Conservation (phyloP, 1,284 basidiomycete genomes). For the Takashimella tepidaria region DNA sequence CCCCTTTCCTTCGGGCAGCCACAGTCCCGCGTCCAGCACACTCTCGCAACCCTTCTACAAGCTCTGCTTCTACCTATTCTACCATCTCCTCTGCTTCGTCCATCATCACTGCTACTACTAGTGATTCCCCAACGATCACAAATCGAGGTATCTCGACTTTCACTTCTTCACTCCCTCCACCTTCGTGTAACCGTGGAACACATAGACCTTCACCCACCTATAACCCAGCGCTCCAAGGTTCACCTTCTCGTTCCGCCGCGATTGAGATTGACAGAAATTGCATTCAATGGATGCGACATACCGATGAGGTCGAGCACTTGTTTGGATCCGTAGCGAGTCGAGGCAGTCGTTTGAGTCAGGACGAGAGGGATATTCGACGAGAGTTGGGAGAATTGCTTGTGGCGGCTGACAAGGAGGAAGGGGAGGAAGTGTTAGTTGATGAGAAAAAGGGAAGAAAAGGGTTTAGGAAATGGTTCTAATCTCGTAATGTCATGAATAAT, state of each 20-base stretch:
- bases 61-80: not conserved
- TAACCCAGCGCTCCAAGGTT: not conserved
- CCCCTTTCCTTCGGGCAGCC: constrained; percentile 22
- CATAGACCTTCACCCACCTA: not conserved
- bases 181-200: not conserved
- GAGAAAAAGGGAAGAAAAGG: not conserved
- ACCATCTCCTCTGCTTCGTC: not conserved
- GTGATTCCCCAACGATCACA: no score
- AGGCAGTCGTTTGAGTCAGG: constrained; percentile 4
- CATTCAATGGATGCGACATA: constrained; percentile 15
- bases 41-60: not conserved
- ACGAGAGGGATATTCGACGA: constrained; percentile 1
- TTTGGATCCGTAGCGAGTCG: constrained; percentile 10
- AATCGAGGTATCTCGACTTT: no score
- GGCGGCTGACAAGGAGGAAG: not conserved
- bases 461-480: not conserved
- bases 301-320: constrained; percentile 11
- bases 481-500: no score
- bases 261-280: constrained; percentile 12
- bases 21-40: not conserved
- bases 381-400: not conserved
- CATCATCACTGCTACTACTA: not conserved
- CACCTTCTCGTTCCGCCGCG: not conserved
- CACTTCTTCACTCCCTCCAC: no score
- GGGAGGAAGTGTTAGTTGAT: constrained; percentile 8